Evolutionary conservation across 129 eudicot genomes (phyloP), one percentile per base, ranked within the genome.

Genomic region (Chrysanthemum makinoi): DNA sequence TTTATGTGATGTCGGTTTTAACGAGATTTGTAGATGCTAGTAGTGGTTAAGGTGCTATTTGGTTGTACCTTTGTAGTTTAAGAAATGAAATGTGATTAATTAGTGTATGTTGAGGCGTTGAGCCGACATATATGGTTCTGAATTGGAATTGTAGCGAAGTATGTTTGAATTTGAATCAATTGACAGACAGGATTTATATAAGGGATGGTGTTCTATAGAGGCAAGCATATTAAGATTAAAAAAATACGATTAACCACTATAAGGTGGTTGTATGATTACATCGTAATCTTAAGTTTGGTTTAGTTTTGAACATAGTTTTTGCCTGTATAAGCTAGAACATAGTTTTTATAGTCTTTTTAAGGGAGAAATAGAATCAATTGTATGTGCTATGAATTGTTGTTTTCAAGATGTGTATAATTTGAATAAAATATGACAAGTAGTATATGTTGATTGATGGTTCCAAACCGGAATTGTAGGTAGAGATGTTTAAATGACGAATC

Each of bases 201-300:
- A 60, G 59, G 2, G 49, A n/a, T 60, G 30, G 39, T 35, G 43
- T 55, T 69, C 19, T 35, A 39, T 28, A 33, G 19, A 43, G 33
- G 18, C 33, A 53, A 69, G 13, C 10, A 53, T 70, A 19, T 35
- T 24, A 30, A 68, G 51, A n/a, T 16, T 26, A 16, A 35, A 8
- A 17, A 17, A 13, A 26, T 70, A 30, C 5, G 1, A 10, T 17
- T 35, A 70, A 3, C 17, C 7, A 11, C 16, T 20, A 19, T 57
- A 70, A 33, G 39, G 75, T n/a, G 14, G 47, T 72, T 24, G 6
- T 16, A 26, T 62, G 24, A 47, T 24, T 26, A 44, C 30, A 60
- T 57, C 9, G 47, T 10, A 20, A 72, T 44, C 30, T 15, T 57
- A 58, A n/a, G 17, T 44, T 69, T 59, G 49, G 64, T 55, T 57